These are phyloP conservation scores for Fusarium newnesense DNA, from an alignment of 2,329 filamentous ascomycete genomes.

Conservation along the genomic window DNA sequence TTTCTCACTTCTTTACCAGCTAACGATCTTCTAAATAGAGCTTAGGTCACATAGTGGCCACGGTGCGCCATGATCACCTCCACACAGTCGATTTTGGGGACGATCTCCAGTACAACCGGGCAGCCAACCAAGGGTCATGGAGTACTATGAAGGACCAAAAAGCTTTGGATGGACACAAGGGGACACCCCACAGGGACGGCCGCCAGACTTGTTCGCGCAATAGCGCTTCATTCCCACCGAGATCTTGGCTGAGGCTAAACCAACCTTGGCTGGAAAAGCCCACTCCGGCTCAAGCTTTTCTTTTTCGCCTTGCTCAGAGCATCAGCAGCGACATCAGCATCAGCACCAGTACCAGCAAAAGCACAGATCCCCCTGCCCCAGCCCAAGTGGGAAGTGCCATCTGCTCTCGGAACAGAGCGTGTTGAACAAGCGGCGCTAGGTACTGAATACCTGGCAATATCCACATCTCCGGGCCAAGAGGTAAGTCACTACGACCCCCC, in stretches of 20 bases:
- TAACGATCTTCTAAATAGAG: conserved; percentile 21
- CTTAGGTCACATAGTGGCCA: conserved; percentile 26
- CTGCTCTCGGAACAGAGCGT: conserved; percentile 30
- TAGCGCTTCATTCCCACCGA: conserved; percentile 44
- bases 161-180: conserved; percentile 26
- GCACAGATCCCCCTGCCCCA: conserved; percentile 27
- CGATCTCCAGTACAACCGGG: conserved; percentile 35
- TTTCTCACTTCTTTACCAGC: conserved; percentile 19
- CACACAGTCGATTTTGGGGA: conserved; percentile 43
- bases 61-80: conserved; percentile 40
- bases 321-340: background rate
- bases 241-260: conserved; percentile 41
- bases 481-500: conserved; percentile 26
- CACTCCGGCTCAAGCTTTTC: conserved; percentile 43
- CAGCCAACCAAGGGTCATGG: conserved; percentile 37
- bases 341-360: conserved; percentile 15
- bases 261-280: conserved; percentile 32
- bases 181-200: conserved; percentile 39
- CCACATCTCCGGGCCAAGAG: conserved; percentile 11
- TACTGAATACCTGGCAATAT: conserved; percentile 23
- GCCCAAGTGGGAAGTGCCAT: conserved; percentile 39
- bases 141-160: conserved; percentile 30
- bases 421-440: background rate
- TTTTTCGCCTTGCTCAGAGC: conserved; percentile 25
- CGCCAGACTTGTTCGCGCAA: conserved; percentile 46